Conservation (phyloP, 2,329 filamentous ascomycete species). For the Nothophoma quercina region DNA sequence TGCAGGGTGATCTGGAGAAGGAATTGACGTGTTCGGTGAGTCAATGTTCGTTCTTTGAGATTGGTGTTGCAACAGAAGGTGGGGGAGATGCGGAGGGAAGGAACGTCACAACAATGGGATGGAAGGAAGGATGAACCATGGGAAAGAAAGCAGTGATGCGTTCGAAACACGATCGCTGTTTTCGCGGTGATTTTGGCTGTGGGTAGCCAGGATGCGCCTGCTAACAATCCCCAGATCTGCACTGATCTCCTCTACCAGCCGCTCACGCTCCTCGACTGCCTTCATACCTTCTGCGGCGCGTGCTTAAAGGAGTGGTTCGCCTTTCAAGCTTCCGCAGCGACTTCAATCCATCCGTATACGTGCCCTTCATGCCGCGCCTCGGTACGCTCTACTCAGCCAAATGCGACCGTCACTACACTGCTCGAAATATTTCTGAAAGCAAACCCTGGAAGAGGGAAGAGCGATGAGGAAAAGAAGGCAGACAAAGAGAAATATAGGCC, state of each 20-base stretch:
- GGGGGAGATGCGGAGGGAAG: constrained; percentile 1
- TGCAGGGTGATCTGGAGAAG: constrained; percentile 78
- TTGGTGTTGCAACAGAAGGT: constrained; percentile 19
- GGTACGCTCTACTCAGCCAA: constrained; percentile 86
- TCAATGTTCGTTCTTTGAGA: constrained; percentile 37
- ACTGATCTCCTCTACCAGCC: constrained; percentile 93
- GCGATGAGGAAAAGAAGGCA: constrained; percentile 76
- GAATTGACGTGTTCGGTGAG: constrained; percentile 94
- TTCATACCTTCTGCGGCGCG: constrained; percentile 94
- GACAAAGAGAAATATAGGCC: constrained; percentile 78
- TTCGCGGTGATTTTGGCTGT: constrained; percentile 4
- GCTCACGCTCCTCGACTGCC: constrained; percentile 87
- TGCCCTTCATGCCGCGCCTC: constrained; percentile 90
- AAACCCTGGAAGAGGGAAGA: constrained; percentile 77
- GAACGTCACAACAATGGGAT: not conserved
- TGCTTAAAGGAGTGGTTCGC: constrained; percentile 97
- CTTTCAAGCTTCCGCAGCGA: constrained; percentile 73
- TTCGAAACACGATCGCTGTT: not conserved
- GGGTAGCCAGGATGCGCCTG: constrained; percentile 21
- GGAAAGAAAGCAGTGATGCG: not conserved
- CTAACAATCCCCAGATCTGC: constrained; percentile 74
- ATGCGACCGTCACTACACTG: constrained; percentile 88
- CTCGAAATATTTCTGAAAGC: constrained; percentile 86
- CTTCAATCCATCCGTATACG: constrained; percentile 70
- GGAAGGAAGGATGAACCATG: not conserved